phyloP scores from a whole-genome alignment of 176 grass and related monocot genomes.

The Carex kokanica region DNA sequence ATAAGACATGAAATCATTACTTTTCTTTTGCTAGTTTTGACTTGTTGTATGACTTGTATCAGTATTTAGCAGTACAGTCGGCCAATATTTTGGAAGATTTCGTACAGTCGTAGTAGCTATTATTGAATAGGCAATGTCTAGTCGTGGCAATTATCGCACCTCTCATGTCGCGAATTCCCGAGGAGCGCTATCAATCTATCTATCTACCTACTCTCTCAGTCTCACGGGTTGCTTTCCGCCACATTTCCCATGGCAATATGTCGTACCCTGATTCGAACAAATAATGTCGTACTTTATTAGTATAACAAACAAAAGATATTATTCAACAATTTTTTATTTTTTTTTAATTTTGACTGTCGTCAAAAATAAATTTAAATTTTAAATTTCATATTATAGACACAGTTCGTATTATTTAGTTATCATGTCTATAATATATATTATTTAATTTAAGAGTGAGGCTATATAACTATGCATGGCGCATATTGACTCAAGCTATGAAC shows the following conservation, averaged over 20 bases:
- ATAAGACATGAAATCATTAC: background rate
- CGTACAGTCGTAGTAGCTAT: background rate
- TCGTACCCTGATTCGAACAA: background rate
- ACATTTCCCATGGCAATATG: background rate
- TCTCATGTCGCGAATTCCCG: slow-evolving; percentile 10
- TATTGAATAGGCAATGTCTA: background rate
- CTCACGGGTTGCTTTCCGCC: background rate
- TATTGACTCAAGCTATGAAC: too few relatives aligned
- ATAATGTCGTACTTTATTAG: too few relatives aligned
- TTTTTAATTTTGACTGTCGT: too few relatives aligned
- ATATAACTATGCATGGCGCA: too few relatives aligned
- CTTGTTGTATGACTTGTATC: too few relatives aligned
- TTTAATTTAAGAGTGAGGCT: too few relatives aligned
- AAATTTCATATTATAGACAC: too few relatives aligned
- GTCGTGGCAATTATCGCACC: background rate
- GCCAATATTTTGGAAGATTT: background rate
- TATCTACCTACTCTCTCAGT: background rate
- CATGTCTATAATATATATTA: too few relatives aligned
- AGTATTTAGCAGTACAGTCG: background rate
- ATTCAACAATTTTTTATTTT: too few relatives aligned
- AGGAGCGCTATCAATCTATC: background rate
- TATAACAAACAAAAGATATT: too few relatives aligned
- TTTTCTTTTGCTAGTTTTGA: background rate
- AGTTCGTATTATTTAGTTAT: too few relatives aligned
- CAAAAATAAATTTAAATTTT: too few relatives aligned